Base-by-base conservation (phyloP, 1,284 basidiomycete species). In the Ceratobasidium sp. region DNA sequence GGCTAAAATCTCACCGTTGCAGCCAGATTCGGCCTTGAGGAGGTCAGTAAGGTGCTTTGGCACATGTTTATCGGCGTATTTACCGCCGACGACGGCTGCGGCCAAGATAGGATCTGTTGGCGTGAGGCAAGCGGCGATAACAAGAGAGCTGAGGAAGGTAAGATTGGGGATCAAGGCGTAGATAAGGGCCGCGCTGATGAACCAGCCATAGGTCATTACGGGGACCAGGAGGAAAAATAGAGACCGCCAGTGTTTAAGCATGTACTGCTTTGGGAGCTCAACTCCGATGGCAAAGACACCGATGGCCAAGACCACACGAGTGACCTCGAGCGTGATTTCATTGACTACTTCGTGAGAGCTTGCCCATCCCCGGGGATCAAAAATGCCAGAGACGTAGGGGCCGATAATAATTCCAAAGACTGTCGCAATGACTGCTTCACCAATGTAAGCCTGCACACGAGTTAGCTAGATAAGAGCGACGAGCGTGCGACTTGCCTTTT, bases 261-360 rank as follows among this genome's bases (percentile, higher is more conserved):
- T 91, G 79, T 98, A 98, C 38, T 90, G 90, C 80, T 95, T 96
- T 29, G 95, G 95, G 76, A 97, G 81, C 77, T 97, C 93, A 43
- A 99, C 97, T 2, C 97, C 97, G 71, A 99, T 94, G 10, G 96
- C 95, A 78, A 99, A 99, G 3, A 99, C 96, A 43, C 95, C 95
- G 69, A 99, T 92, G 5, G 96, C 96, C 55, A 99, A 89, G 68
- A 98, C 93, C 69, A 99, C 90, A n/a, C 96, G 86, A 22, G 94
- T 96, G 75, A 99, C 84, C 79, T 99, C 97, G 71, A 94, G 82
- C 0, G 89, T 94, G 72, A 96, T 92, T 29, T 81, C 81, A 77
- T 94, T 89, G 8, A 83, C 82, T 3, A 82, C 79, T 27, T 82
- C 83, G 47, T 64, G 60, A 50, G 60, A 64, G 54, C 81, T 81